Evolutionary conservation across 495 filamentous ascomycete species (phyloP), one percentile per base, ranked within the genome.

Genomic region (Apodospora peruviana): DNA sequence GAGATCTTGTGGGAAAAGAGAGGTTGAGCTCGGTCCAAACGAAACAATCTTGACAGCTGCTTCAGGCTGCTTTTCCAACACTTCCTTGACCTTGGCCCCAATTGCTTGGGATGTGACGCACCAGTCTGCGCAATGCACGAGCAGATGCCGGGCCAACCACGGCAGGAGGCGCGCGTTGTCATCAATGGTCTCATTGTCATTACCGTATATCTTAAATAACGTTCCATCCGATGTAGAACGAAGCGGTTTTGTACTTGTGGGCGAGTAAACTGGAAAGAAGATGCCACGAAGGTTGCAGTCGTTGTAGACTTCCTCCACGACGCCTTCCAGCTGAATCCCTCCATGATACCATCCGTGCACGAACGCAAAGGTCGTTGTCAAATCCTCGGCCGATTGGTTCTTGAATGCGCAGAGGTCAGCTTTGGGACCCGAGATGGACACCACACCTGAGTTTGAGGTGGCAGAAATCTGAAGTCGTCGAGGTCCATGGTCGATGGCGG

Each of bases 281-380:
- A 55, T 47, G 19, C 20, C 20, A 8, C 39, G 18, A 8, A 17
- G 18, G 8, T 22, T 8, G 23, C 19, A 22, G 29, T 58, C 55
- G 7, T 38, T 19, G 16, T 47, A 10, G 7, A 58, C 38, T 20
- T 55, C n/a, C 5, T 50, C 23, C 4, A 58, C 51, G 3, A 58
- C 39, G 4, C 11, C 29, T 2, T 41, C 23, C 47, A 51, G 49
- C 22, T 40, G 12, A 8, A 34, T 10, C 10, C 55, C 55, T 2
- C 55, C 51, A 37, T 58, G 55, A 40, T 58, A 58, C 21, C 40
- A 49, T 17, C 55, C 55, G 34, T 58, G 55, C 7, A 58, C 48
- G 43, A 54, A 51, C 8, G 44, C 20, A 41, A 22, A 41, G 14
- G 39, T 18, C 20, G 18, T 41, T 11, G 18, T 12, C n/a, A 41